Base-by-base conservation (phyloP, 352 stramenopile species). In the Plasmopara viticola region DNA sequence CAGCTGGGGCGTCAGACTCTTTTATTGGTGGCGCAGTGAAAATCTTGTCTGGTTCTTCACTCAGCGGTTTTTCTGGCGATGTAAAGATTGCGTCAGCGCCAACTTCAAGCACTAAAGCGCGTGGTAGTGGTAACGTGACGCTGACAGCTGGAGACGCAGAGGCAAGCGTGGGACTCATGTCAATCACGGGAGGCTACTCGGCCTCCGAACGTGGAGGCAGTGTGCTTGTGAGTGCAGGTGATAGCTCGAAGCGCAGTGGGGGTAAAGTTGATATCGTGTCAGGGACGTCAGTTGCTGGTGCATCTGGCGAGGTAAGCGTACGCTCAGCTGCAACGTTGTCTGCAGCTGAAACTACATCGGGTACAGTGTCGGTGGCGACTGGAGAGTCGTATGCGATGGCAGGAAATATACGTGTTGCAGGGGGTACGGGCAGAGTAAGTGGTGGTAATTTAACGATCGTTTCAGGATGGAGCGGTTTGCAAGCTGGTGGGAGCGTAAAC, bases 211-310 rank as follows among this genome's bases (percentile, higher is more conserved):
- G 15, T 56, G 57, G 57, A 44, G 58, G 51, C 25, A 44, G 18
- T 45, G 53, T 66, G 30, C 46, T 55, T 46, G 31, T 66, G 17
- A 30, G 25, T 29, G 51, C 52, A 4, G 58, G 58, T 13, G 38
- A 51, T 47, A 61, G 47, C 43, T 47, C 34, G 13, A 61, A 57
- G 42, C 38, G 38, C 13, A 15, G 34, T 48, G 53, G 58, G 15
- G 50, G 60, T 6, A 60, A 29, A 35, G 55, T 63, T 44, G 51
- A 53, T 45, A 57, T 68, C 42, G 40, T 50, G 17, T 64, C 57
- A n/a, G 57, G 57, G 5, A 53, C 55, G 41, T 65, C 53, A 25
- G 28, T 41, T 29, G n/a, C 42, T 25, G 45, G 48, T 40, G 38
- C 44, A 41, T 65, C 53, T 25, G 53, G 61, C 28, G 53, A 48